Base-by-base conservation (phyloP, 192 early-diverging fungal genomes). In the Coemansia sp. region DNA sequence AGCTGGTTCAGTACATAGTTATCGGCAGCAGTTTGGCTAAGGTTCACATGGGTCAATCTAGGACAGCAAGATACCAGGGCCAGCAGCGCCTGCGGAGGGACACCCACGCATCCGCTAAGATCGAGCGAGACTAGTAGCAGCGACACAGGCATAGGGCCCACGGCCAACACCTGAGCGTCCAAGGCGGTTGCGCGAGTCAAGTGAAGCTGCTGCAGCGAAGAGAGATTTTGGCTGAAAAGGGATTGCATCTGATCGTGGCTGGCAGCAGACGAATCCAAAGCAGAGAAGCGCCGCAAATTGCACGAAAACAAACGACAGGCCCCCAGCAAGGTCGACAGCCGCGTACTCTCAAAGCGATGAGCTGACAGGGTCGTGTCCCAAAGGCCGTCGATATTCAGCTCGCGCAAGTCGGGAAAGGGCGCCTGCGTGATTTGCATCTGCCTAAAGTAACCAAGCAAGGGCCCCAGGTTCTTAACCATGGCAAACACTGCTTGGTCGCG, bases 381-480 rank as follows among this genome's bases (percentile, higher is more conserved):
- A 23, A 74, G 14, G 1, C 79, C 74, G 43, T 76, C 71, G 11
- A 82, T 70, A 37, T 71, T 76, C 44, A 82, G 69, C 64, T 73
- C 74, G 3, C 21, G 32, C 19, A 82, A 62, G 7, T 32, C 32
- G 3, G 79, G 79, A 30, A 82, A 82, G 10, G 71, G 68, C 10
- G 60, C 39, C 11, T 63, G 71, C 16, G 23, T 32, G 13, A 37
- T 33, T 3, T 63, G 44, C 9, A 68, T 76, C 43, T 62, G 70
- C 47, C 44, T 42, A 19, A 76, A 55, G 65, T 76, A 76, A 3
- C 14, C 46, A n/a, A 73, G n/a, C 49, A 82, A 38, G 10, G 71
- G 67, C 0, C 44, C 74, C 11, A 82, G 60, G 5, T 70, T 64
- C 1, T 53, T 14, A 23, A 64, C 47, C 33, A 28, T 16, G 10